These are phyloP conservation scores for Cicer judaicum DNA, from an alignment of 306 rosid species.

Conservation along the genomic window DNA sequence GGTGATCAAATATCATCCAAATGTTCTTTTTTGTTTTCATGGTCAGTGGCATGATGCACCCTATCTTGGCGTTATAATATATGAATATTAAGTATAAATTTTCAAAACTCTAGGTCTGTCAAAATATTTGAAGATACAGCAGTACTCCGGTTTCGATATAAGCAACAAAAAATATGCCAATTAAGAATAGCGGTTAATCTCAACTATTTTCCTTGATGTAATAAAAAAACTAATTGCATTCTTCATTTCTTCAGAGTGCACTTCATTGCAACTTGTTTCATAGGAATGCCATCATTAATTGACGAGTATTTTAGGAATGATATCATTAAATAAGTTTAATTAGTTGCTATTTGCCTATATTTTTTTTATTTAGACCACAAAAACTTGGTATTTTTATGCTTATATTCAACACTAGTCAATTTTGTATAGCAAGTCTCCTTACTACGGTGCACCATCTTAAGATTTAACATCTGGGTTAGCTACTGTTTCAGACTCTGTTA, in stretches of 20 bases:
- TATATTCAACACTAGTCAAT: background rate
- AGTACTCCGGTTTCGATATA: too few relatives aligned
- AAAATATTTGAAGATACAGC: background rate
- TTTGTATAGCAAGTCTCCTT: background rate
- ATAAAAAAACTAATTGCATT: background rate
- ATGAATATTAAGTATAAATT: background rate
- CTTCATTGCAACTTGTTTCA: background rate
- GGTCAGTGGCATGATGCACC: conserved; percentile 1
- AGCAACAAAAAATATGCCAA: background rate
- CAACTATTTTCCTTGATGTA: background rate
- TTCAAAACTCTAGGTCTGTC: conserved; percentile 6
- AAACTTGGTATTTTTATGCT: background rate
- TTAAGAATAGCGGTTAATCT: background rate
- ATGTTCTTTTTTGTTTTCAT: conserved; percentile 15
- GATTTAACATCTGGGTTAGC: background rate
- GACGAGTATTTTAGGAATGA: background rate
- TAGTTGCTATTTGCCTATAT: background rate
- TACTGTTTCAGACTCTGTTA: background rate
- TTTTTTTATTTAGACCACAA: background rate
- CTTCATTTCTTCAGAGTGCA: background rate
- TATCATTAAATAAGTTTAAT: too few relatives aligned
- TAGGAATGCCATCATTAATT: background rate
- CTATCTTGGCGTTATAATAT: background rate
- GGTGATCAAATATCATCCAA: conserved; percentile 25
- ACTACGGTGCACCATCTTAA: background rate